Evolutionary conservation across 805 yeast genomes (phyloP), one percentile per base, ranked within the genome.

Genomic region (Debaryomyces maramus): DNA sequence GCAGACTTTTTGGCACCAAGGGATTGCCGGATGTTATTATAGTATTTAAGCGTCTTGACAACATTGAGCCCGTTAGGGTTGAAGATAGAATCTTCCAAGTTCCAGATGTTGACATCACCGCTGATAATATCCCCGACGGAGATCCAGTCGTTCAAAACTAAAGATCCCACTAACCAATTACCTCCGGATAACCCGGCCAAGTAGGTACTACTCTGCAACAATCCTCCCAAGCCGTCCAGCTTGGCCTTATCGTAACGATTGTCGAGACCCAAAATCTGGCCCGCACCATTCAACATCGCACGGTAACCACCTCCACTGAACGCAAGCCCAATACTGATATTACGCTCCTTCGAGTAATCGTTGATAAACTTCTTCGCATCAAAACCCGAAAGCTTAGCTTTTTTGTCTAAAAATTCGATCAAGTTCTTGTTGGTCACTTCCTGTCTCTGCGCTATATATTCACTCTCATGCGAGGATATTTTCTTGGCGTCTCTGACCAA

Each of bases 41-140:
- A 83, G 53, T 77, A 75, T n/a, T 65, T 52, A 6, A 69, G 67
- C 2, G 81, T 75, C 27, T 66, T 56, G 44, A 82, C 60, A 36
- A 83, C 51, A 49, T 84, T 77, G 48, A 72, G 50, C 1, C 93
- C 91, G 46, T 78, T 81, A 10, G 85, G 82, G 44, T 73, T 69
- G 50, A 81, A 58, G 30, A 88, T 79, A 4, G 82, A 71, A 48
- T 80, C 67, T 9, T 71, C 70, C 38, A 88, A 68, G 50, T 87
- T 78, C 96, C 96, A 88, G 40, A 85, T 72, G 17, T 55, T 54
- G 10, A 46, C 40, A 7, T 51, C 41, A 5, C 53, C 56, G 13
- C 47, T 39, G 13, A 64, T 8, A 15, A 67, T 56, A 27, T 63
- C 62, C 5, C 41, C 60, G 8, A 67, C 65, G 1, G 67, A 52